A percentile compares a stretch with the other conserved stretches of the same genome.
Evolutionary conservation across 2,329 filamentous ascomycete genomes (phyloP).

Genomic region (Aspergillus chevalieri): DNA sequence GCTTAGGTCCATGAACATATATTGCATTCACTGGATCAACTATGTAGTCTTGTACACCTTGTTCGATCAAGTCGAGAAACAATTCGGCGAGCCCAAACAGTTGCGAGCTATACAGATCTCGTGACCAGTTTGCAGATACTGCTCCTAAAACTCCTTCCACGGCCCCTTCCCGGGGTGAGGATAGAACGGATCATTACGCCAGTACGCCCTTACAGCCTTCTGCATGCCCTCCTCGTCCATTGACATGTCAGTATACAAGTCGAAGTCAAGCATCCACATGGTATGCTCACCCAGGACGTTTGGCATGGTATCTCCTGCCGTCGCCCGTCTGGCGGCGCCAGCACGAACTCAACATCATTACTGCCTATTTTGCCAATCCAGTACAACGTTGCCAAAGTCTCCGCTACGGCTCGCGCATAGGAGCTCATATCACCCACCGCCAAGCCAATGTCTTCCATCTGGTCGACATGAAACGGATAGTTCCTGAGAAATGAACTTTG

Average conservation of each 20-base stretch:
- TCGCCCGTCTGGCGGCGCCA: constrained; percentile 22
- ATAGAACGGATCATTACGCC: constrained; percentile 49
- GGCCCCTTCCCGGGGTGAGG: constrained; percentile 32
- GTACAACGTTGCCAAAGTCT: constrained; percentile 46
- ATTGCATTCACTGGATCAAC: not conserved
- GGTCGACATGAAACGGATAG: constrained; percentile 45
- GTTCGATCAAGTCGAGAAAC: not conserved
- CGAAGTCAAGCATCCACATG: constrained; percentile 47
- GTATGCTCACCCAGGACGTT: constrained; percentile 27
- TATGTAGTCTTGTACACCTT: not conserved
- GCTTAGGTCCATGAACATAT: not conserved
- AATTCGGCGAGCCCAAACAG: not conserved
- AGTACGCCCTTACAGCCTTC: constrained; percentile 41
- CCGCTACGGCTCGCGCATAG: constrained; percentile 45
- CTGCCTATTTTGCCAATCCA: constrained; percentile 47
- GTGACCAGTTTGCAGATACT: constrained; percentile 15
- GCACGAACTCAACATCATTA: constrained; percentile 53
- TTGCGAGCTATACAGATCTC: not conserved
- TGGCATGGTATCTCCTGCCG: not conserved
- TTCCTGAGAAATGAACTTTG: constrained; percentile 41
- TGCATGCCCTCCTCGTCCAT: constrained; percentile 38
- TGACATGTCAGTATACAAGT: constrained; percentile 33
- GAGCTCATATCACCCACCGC: constrained; percentile 2
- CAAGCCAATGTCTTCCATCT: constrained; percentile 41
- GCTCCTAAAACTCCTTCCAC: constrained; percentile 22